A percentile compares a stretch with the other conserved stretches of the same genome.
phyloP scores from a whole-genome alignment of 129 eudicot species.

The Mikania micrantha region DNA sequence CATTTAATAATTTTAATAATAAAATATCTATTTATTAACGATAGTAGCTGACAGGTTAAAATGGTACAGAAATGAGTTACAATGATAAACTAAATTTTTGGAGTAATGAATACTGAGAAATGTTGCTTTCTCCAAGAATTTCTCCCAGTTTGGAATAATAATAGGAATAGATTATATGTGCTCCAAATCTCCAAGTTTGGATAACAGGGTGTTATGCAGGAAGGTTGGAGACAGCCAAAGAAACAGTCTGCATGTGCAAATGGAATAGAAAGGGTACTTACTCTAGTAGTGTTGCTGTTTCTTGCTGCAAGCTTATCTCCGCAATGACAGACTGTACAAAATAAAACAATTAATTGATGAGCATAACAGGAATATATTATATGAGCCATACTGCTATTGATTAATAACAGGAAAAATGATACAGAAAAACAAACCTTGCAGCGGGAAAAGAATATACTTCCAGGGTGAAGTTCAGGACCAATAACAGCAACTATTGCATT shows the following conservation, averaged over 20 bases:
- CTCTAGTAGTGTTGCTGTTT: constrained; percentile 90
- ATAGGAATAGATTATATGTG: neutral
- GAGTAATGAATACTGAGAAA: neutral
- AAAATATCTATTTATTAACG: neutral
- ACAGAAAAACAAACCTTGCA: constrained; percentile 63
- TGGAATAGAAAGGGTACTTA: constrained; percentile 38
- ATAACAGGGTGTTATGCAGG: neutral
- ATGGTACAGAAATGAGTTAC: neutral
- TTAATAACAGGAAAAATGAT: constrained; percentile 1
- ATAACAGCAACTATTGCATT: constrained; percentile 98
- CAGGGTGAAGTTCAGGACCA: constrained; percentile 98
- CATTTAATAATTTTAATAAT: neutral
- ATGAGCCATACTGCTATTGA: neutral
- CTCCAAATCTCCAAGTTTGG: neutral
- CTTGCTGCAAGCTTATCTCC: constrained; percentile 88
- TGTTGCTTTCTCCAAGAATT: neutral
- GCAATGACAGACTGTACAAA: constrained; percentile 78
- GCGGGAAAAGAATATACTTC: constrained; percentile 95
- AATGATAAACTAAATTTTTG: neutral
- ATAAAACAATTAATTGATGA: constrained; percentile 19
- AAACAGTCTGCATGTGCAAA: neutral
- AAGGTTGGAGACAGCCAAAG: neutral
- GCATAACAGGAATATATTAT: constrained; percentile 8
- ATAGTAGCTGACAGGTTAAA: neutral
- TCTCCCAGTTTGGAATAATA: neutral